These are phyloP conservation scores for Colletotrichum melonis DNA, from an alignment of 2,329 filamentous ascomycete genomes.

Conservation along the genomic window DNA sequence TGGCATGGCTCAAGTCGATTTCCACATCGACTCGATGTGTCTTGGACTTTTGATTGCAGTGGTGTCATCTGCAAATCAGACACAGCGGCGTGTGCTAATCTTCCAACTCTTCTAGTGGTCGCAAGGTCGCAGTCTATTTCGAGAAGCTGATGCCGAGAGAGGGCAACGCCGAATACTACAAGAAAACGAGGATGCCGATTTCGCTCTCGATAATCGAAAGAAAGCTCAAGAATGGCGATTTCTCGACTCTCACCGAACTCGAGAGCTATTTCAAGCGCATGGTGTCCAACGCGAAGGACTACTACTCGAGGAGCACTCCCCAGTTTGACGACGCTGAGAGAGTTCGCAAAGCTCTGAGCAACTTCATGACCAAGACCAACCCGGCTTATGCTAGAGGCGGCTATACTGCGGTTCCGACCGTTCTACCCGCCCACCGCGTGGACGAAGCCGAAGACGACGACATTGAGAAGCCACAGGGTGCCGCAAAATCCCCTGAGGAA, in stretches of 20 bases:
- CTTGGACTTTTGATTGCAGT: background rate
- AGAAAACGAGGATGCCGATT: conserved; percentile 80
- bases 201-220: conserved; percentile 81
- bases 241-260: conserved; percentile 76
- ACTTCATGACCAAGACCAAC: conserved; percentile 88
- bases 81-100: background rate
- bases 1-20: background rate
- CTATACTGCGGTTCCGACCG: conserved; percentile 80
- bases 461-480: conserved; percentile 34
- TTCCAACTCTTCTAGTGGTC: conserved; percentile 64
- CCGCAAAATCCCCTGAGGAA: conserved; percentile 39
- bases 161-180: conserved; percentile 80
- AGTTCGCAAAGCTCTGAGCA: conserved; percentile 86
- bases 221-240: conserved; percentile 77
- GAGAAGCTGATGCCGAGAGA: conserved; percentile 75
- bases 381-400: conserved; percentile 77
- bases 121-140: conserved; percentile 80
- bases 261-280: conserved; percentile 91
- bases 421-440: conserved; percentile 69
- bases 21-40: background rate
- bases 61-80: background rate
- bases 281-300: conserved; percentile 88
- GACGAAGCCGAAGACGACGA: conserved; percentile 27
- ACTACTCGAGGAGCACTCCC: conserved; percentile 77
- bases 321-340: conserved; percentile 88